phyloP scores from a whole-genome alignment of 176 grass and related monocot species.

The Tillandsia fasciculata region DNA sequence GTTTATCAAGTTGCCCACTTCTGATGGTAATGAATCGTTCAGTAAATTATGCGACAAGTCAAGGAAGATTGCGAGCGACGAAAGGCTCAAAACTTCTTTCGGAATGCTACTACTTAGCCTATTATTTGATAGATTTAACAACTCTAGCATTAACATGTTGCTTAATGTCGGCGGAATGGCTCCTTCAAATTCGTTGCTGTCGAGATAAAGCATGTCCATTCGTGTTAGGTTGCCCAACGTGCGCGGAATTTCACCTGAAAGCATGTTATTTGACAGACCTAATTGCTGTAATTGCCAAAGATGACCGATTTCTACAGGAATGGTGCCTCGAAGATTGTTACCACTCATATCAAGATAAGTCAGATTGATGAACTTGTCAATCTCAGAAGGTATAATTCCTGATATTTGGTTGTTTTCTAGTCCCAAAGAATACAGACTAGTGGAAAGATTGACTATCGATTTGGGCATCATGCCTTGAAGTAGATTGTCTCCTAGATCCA shows the following conservation, averaged over 20 bases:
- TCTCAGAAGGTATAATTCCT: conserved; percentile 16
- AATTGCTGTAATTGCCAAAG: conserved; percentile 18
- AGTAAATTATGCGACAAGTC: conserved; percentile 31
- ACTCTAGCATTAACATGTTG: background rate
- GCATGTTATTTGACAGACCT: background rate
- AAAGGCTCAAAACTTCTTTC: conserved; percentile 16
- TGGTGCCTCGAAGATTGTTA: conserved; percentile 15
- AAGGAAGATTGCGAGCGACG: conserved; percentile 10
- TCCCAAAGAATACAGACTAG: background rate
- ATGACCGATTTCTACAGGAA: conserved; percentile 15
- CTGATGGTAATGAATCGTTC: background rate
- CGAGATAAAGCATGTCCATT: background rate
- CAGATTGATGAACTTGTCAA: conserved; percentile 29
- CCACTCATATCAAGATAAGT: background rate
- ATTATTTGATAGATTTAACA: conserved; percentile 28
- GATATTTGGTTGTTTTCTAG: conserved; percentile 13
- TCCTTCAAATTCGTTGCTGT: background rate
- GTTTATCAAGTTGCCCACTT: conserved; percentile 24
- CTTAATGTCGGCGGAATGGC: background rate
- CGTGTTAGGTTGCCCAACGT: conserved; percentile 4
- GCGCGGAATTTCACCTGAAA: conserved; percentile 18
- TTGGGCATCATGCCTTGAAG: conserved; percentile 23
- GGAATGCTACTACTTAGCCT: conserved; percentile 20
- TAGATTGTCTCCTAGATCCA: conserved; percentile 10
- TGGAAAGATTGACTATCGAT: conserved; percentile 30